Evolutionary conservation across 257 asterid species (phyloP).

Genomic region (Cruciata laevipes): DNA sequence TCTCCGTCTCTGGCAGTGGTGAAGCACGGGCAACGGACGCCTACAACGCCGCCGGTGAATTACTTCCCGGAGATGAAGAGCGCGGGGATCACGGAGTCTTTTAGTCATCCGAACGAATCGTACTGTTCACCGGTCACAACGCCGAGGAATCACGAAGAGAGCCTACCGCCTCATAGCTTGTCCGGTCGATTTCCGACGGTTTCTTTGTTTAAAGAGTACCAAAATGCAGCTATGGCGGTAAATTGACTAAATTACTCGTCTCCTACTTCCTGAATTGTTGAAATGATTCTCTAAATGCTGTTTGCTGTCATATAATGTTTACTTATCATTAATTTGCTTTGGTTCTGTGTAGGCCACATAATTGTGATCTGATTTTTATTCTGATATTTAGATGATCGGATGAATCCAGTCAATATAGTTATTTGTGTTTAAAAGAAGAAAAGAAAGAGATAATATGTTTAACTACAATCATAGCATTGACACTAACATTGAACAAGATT

Average conservation of each 20-base stretch:
- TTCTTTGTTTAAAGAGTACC: slow-evolving; percentile 87
- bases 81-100: slow-evolving; percentile 16
- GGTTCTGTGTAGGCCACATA: not conserved
- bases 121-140: slow-evolving; percentile 26
- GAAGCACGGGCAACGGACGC: slow-evolving; percentile 55
- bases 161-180: slow-evolving; percentile 57
- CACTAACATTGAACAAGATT: not conserved
- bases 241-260: slow-evolving; percentile 8
- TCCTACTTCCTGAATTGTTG: not conserved
- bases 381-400: not conserved
- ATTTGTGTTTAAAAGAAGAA: not conserved
- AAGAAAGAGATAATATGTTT: not conserved
- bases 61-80: slow-evolving; percentile 26
- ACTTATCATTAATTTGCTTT: not conserved
- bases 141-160: slow-evolving; percentile 30
- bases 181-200: slow-evolving; percentile 77
- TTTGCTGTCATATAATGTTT: not conserved
- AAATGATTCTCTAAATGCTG: not conserved
- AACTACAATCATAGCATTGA: not conserved
- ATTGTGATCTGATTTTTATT: not conserved
- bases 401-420: not conserved
- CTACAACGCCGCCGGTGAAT: slow-evolving; percentile 32
- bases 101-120: slow-evolving; percentile 22
- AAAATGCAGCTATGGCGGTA: slow-evolving; percentile 97
- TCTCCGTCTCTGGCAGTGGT: slow-evolving; percentile 51